These are phyloP conservation scores for Cordyceps fumosorosea DNA, from an alignment of 2,329 filamentous ascomycete species.

Conservation along the genomic window DNA sequence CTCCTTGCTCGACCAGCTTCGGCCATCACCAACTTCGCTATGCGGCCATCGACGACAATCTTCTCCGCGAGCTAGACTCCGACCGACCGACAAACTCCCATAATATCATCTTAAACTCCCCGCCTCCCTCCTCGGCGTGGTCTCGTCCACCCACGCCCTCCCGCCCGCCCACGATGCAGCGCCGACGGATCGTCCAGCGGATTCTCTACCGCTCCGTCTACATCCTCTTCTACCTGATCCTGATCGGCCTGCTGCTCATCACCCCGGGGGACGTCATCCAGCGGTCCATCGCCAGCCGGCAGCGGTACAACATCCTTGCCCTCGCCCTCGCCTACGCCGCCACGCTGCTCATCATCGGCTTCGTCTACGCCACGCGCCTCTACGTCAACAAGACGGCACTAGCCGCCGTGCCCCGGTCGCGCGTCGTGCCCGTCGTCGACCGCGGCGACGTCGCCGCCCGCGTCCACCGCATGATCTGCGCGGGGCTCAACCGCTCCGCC, in stretches of 20 bases:
- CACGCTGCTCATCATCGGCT: constrained; percentile 60
- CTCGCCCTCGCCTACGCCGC: constrained; percentile 69
- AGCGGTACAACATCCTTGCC: constrained; percentile 77
- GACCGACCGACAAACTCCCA: background rate
- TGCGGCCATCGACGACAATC: background rate
- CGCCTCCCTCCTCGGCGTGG: too few relatives aligned
- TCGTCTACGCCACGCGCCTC: constrained; percentile 77
- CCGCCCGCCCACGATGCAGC: constrained; percentile 27
- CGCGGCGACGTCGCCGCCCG: constrained; percentile 71
- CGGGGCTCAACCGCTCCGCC: constrained; percentile 68
- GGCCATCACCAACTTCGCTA: background rate
- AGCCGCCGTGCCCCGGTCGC: constrained; percentile 76
- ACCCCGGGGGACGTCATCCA: constrained; percentile 76
- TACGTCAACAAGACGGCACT: constrained; percentile 79
- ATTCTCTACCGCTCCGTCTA: constrained; percentile 79
- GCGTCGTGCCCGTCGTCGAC: constrained; percentile 73
- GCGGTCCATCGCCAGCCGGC: constrained; percentile 60
- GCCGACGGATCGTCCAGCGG: constrained; percentile 29
- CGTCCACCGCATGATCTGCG: constrained; percentile 69
- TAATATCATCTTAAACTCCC: background rate
- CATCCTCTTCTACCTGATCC: constrained; percentile 65
- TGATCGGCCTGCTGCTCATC: constrained; percentile 67
- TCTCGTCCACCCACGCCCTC: too few relatives aligned
- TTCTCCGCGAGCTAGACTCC: background rate
- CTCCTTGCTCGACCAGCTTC: background rate